Evolutionary conservation across 257 asterid genomes (phyloP).

Genomic region (Cynanchum wilfordii): DNA sequence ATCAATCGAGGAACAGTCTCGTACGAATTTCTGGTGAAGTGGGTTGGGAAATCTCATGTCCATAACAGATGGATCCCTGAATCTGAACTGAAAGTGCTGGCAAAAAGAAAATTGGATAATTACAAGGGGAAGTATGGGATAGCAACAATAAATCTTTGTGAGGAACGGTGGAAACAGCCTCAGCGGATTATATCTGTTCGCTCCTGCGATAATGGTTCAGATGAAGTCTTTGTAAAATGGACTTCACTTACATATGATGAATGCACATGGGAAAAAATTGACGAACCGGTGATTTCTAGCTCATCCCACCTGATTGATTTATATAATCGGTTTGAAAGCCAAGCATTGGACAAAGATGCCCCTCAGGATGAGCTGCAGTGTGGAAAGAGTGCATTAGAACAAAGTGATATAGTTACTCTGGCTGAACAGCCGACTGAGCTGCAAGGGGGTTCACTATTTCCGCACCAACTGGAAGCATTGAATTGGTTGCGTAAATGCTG

Average conservation of each 20-base stretch:
- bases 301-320: slow-evolving; percentile 59
- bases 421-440: slow-evolving; percentile 91
- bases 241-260: slow-evolving; percentile 84
- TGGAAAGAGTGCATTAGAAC: slow-evolving; percentile 36
- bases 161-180: slow-evolving; percentile 89
- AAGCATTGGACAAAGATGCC: slow-evolving; percentile 51
- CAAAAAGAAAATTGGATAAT: slow-evolving; percentile 85
- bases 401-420: slow-evolving; percentile 56
- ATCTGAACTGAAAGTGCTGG: slow-evolving; percentile 68
- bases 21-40: slow-evolving; percentile 83
- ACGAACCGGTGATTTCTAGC: slow-evolving; percentile 62
- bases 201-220: slow-evolving; percentile 53
- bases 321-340: slow-evolving; percentile 65
- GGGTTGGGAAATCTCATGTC: slow-evolving; percentile 93
- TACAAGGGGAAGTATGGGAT: slow-evolving; percentile 87
- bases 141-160: slow-evolving; percentile 62
- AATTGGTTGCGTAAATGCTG: slow-evolving; percentile 98
- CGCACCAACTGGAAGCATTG: slow-evolving; percentile 96
- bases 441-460: slow-evolving; percentile 78
- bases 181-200: slow-evolving; percentile 78
- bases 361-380: slow-evolving; percentile 33
- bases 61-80: slow-evolving; percentile 89
- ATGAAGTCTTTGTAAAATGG: slow-evolving; percentile 84
- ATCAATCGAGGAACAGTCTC: slow-evolving; percentile 31
- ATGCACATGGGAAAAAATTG: slow-evolving; percentile 94